phyloP scores from a whole-genome alignment of 768 basidiomycete genomes.

The Hysterangium stoloniferum region DNA sequence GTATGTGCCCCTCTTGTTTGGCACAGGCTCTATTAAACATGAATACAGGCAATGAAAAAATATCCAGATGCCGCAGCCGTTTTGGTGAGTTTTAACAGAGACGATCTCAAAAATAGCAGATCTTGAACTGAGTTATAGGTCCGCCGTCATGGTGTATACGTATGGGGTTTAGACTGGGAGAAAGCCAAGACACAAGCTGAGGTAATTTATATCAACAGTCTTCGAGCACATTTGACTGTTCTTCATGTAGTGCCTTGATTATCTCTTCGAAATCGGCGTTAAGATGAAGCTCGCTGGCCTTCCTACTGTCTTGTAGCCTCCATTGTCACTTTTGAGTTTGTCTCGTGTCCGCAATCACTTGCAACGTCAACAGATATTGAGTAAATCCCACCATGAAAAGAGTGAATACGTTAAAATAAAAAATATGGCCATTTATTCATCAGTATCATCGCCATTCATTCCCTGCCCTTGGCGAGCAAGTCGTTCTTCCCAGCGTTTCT shows the following conservation, averaged over 20 bases:
- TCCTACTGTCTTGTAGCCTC: constrained; percentile 34
- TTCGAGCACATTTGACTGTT: too few relatives aligned
- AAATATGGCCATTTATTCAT: too few relatives aligned
- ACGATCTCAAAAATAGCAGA: background rate
- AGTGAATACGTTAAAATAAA: too few relatives aligned
- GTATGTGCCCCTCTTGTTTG: constrained; percentile 16
- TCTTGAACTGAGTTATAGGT: constrained; percentile 20
- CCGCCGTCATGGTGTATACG: constrained; percentile 73
- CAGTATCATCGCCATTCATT: background rate
- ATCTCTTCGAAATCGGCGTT: constrained; percentile 82
- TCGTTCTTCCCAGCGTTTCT: constrained; percentile 13
- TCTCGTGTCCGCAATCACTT: background rate
- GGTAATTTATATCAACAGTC: constrained; percentile 28
- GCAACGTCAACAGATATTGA: background rate
- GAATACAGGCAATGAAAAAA: constrained; percentile 54
- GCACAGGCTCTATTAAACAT: background rate
- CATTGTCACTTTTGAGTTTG: background rate
- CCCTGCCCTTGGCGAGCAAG: background rate
- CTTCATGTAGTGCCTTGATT: constrained; percentile 66
- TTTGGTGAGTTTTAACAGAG: constrained; percentile 31
- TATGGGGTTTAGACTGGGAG: constrained; percentile 86
- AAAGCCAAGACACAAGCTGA: constrained; percentile 87
- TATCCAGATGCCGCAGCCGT: constrained; percentile 74
- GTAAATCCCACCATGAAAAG: too few relatives aligned
- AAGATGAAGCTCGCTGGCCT: constrained; percentile 68